Evolutionary conservation across 176 grass and related monocot species (phyloP).

Genomic region (Pharus latifolius): DNA sequence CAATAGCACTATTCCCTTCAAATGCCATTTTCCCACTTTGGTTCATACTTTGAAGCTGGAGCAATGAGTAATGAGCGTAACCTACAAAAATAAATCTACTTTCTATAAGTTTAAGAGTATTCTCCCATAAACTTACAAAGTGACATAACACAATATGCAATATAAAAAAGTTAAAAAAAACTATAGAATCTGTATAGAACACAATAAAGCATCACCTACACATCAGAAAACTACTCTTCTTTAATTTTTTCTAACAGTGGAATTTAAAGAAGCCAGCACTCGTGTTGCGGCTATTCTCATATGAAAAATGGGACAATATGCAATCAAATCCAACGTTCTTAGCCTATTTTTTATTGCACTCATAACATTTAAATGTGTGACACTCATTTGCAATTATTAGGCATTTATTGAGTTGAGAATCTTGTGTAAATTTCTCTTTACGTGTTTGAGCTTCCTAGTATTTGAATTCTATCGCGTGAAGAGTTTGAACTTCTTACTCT

Average conservation of each 20-base stretch:
- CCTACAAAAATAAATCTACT: background rate
- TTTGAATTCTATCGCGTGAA: no score
- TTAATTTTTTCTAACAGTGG: background rate
- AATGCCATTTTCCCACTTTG: slow-evolving; percentile 19
- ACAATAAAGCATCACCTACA: background rate
- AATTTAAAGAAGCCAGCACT: background rate
- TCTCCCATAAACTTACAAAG: background rate
- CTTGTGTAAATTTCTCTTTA: no score
- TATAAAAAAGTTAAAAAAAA: background rate
- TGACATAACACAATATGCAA: background rate
- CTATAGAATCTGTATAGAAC: background rate
- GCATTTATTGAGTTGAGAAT: no score
- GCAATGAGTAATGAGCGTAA: background rate
- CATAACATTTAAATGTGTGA: no score
- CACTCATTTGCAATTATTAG: no score
- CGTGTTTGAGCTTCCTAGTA: no score
- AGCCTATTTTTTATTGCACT: background rate
- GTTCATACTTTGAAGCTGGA: background rate
- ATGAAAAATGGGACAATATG: background rate
- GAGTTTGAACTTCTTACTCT: no score
- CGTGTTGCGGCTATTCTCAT: background rate
- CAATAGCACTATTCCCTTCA: slow-evolving; percentile 20
- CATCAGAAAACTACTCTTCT: background rate
- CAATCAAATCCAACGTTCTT: background rate
- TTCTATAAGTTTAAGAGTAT: background rate